Evolutionary conservation across 129 eudicot genomes (phyloP).

Genomic region (Artemisia argyi): DNA sequence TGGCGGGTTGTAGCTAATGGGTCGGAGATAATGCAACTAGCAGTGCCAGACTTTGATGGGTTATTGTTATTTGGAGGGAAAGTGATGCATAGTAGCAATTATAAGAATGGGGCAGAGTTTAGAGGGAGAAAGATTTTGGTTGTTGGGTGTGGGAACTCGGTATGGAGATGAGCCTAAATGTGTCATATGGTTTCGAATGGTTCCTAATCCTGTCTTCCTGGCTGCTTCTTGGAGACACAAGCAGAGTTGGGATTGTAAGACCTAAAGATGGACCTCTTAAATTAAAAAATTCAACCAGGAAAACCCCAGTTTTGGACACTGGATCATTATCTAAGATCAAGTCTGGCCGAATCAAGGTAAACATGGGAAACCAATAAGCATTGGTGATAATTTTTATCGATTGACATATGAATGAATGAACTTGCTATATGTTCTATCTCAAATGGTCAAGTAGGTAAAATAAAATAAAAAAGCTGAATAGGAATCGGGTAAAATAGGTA

Average conservation of each 20-base stretch:
- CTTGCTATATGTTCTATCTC: no score
- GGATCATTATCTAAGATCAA: no score
- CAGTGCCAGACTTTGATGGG: no score
- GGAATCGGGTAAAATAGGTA: no score
- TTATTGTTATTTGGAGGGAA: no score
- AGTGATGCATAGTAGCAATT: conserved; percentile 17
- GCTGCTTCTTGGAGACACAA: conserved; percentile 32
- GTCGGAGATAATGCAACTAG: background rate
- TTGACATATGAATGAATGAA: no score
- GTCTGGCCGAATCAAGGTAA: no score
- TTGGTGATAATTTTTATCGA: no score
- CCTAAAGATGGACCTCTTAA: conserved; percentile 44
- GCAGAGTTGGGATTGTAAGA: conserved; percentile 31
- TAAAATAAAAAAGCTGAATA: no score
- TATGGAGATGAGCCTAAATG: conserved; percentile 39
- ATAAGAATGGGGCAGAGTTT: conserved; percentile 27
- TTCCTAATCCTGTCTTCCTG: conserved; percentile 3
- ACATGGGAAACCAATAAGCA: no score
- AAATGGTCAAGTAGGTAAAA: no score
- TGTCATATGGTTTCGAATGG: conserved; percentile 28
- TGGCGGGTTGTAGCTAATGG: conserved; percentile 11
- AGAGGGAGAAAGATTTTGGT: conserved; percentile 20
- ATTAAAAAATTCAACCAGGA: conserved; percentile 24
- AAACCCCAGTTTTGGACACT: conserved; percentile 50
- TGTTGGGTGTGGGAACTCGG: conserved; percentile 22